Conservation (phyloP, 192 early-diverging fungal genomes). For the Mortierella hygrophila region DNA sequence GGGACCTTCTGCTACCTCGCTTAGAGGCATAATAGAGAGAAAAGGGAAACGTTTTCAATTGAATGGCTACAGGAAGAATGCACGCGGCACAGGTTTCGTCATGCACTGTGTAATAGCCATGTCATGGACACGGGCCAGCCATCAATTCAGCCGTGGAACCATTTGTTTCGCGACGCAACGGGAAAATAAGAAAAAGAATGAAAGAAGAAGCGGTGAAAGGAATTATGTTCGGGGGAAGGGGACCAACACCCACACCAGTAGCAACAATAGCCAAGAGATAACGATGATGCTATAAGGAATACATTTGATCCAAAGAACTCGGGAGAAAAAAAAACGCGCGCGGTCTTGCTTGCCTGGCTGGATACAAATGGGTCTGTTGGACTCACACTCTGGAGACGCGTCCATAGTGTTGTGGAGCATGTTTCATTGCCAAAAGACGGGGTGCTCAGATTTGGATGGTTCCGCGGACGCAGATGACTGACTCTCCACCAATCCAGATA, state of each 20-base stretch:
- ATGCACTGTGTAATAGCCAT: neutral
- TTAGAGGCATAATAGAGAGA: no score
- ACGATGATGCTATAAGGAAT: neutral
- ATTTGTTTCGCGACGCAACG: neutral
- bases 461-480: conserved; percentile 25
- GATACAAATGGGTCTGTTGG: neutral
- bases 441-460: conserved; percentile 17
- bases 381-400: no score
- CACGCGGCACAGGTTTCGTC: neutral
- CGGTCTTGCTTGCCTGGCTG: neutral
- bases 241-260: neutral
- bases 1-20: no score
- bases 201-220: no score
- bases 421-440: neutral
- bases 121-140: neutral
- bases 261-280: neutral
- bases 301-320: neutral
- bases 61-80: no score
- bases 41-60: no score
- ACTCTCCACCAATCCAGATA: conserved; percentile 33
- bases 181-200: neutral
- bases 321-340: neutral
- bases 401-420: neutral
- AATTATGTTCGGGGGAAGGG: neutral
- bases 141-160: neutral